Percentiles rank a stretch among this genome's conserved stretches.
Evolutionary conservation across 768 basidiomycete genomes (phyloP).

Genomic region (Cystobasidium tubakii): DNA sequence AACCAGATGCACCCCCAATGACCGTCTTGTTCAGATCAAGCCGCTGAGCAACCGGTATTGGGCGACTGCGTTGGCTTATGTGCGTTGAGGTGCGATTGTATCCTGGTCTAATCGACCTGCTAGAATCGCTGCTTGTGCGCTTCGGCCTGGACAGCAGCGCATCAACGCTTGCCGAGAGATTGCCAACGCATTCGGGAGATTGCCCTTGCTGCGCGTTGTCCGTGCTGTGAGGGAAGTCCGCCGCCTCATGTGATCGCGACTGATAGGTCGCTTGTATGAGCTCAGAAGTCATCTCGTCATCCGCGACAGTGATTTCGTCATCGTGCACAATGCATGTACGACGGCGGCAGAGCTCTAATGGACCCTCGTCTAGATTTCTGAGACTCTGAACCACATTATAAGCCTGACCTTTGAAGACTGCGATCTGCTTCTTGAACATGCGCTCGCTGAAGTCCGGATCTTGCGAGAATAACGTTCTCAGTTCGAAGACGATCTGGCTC

Average conservation of each 20-base stretch:
- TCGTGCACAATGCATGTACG: conserved; percentile 76
- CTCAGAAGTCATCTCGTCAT: conserved; percentile 56
- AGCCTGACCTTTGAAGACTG: conserved; percentile 89
- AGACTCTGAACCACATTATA: conserved; percentile 79
- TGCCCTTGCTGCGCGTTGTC: background rate
- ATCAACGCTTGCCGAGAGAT: conserved; percentile 13
- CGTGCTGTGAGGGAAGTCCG: background rate
- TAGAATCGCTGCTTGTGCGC: background rate
- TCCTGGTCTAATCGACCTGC: background rate
- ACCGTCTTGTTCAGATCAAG: conserved; percentile 42
- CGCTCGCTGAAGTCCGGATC: conserved; percentile 58
- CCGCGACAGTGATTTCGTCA: conserved; percentile 66
- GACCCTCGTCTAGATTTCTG: conserved; percentile 35
- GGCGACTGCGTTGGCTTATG: conserved; percentile 46
- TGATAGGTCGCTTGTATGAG: conserved; percentile 53
- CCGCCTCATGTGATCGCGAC: conserved; percentile 39
- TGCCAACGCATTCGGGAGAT: background rate
- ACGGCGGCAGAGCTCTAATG: conserved; percentile 78
- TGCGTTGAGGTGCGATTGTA: background rate
- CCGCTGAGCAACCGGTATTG: conserved; percentile 58
- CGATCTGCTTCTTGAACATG: conserved; percentile 64
- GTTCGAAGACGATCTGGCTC: conserved; percentile 73
- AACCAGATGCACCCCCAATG: conserved; percentile 33
- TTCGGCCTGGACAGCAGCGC: background rate
- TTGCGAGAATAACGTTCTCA: conserved; percentile 68